A percentile compares a stretch with the other conserved stretches of the same genome.
These are phyloP conservation scores for Hemileccinum rubropunctum DNA, from an alignment of 768 basidiomycete species.

Conservation along the genomic window DNA sequence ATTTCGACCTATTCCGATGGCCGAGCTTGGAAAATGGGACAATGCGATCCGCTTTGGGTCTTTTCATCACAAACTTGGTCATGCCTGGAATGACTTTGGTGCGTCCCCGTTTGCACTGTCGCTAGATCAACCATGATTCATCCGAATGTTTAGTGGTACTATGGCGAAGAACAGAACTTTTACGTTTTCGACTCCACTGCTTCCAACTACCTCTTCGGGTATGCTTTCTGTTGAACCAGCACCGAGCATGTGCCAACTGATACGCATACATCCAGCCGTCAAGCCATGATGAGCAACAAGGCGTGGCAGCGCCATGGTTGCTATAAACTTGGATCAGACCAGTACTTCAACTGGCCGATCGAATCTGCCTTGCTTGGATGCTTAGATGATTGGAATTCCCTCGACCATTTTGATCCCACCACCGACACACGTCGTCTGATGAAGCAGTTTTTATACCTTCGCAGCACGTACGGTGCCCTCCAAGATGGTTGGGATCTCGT, in stretches of 20 bases:
- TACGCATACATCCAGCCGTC: constrained; percentile 56
- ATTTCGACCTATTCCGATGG: constrained; percentile 96
- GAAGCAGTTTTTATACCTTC: constrained; percentile 68
- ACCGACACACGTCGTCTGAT: constrained; percentile 72
- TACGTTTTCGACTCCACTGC: constrained; percentile 88
- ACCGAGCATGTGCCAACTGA: constrained; percentile 1
- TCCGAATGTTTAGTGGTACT: constrained; percentile 54
- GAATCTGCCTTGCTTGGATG: constrained; percentile 79
- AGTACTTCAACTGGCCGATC: constrained; percentile 93
- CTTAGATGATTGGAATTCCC: constrained; percentile 85
- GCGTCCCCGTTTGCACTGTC: constrained; percentile 15
- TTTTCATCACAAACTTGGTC: constrained; percentile 74
- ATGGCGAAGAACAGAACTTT: constrained; percentile 91
- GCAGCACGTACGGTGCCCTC: constrained; percentile 63
- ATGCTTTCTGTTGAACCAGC: constrained; percentile 18
- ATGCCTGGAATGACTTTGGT: constrained; percentile 88
- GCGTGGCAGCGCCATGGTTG: constrained; percentile 96
- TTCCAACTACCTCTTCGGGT: constrained; percentile 90
- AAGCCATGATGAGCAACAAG: constrained; percentile 79
- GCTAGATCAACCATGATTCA: not conserved
- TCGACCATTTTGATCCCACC: constrained; percentile 95
- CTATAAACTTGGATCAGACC: constrained; percentile 83
- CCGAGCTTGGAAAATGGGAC: constrained; percentile 84
- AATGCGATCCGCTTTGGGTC: constrained; percentile 68
- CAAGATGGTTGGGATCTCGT: constrained; percentile 89